A percentile compares a stretch with the other conserved stretches of the same genome.
These are phyloP conservation scores for Citeromyces siamensis DNA, from an alignment of 1,139 yeast genomes.

Conservation along the genomic window DNA sequence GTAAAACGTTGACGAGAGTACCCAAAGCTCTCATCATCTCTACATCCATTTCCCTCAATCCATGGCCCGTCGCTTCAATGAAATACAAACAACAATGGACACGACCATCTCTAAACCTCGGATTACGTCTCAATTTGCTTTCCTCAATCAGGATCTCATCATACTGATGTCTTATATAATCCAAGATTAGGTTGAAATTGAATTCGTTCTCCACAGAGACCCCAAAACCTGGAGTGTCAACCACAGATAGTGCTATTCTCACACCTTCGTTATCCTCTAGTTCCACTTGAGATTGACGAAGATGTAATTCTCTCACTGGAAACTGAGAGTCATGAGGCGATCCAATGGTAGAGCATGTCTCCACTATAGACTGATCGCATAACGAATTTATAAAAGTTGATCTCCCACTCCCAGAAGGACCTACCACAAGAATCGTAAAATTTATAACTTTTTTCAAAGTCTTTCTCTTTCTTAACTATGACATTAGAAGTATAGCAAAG, in stretches of 20 bases:
- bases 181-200: constrained; percentile 55
- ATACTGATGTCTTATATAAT: constrained; percentile 76
- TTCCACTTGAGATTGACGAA: constrained; percentile 44
- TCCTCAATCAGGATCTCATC: constrained; percentile 90
- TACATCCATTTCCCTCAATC: constrained; percentile 62
- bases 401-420: constrained; percentile 47
- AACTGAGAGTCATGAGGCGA: constrained; percentile 27
- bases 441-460: constrained; percentile 44
- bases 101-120: constrained; percentile 65
- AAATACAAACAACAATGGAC: constrained; percentile 65
- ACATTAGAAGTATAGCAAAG: background rate
- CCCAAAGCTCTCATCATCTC: constrained; percentile 70
- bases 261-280: constrained; percentile 69
- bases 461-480: constrained; percentile 37
- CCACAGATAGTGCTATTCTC: constrained; percentile 44
- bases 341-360: constrained; percentile 30
- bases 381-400: constrained; percentile 50
- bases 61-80: constrained; percentile 69
- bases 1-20: constrained; percentile 75
- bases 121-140: constrained; percentile 80
- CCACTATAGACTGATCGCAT: constrained; percentile 78
- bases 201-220: constrained; percentile 53
- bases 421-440: constrained; percentile 47
- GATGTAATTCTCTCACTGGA: constrained; percentile 29
- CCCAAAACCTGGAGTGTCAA: constrained; percentile 76